Conservation (phyloP, 148 eudicot species). For the Selenicereus undatus region DNA sequence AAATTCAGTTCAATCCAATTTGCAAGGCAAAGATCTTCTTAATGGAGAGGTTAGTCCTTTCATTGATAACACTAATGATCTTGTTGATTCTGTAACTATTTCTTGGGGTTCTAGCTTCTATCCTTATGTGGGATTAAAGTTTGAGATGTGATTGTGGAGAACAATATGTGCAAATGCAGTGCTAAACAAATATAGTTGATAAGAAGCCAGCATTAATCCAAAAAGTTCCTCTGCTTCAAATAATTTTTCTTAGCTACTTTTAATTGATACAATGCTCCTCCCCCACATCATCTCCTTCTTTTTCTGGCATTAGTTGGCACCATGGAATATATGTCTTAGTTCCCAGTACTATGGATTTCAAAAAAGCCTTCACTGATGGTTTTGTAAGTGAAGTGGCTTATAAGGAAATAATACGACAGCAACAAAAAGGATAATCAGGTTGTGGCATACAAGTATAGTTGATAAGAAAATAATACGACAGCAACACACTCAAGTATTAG, state of each 20-base stretch:
- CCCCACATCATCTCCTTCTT: too few species aligned
- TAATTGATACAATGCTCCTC: too few species aligned
- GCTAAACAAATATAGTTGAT: background rate
- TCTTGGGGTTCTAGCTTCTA: constrained; percentile 6
- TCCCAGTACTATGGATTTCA: background rate
- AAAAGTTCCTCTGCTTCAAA: too few species aligned
- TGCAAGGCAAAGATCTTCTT: constrained; percentile 37
- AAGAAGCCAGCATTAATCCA: background rate
- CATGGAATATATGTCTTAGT: too few species aligned
- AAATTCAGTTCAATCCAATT: constrained; percentile 45
- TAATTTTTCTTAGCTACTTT: too few species aligned
- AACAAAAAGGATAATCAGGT: too few species aligned
- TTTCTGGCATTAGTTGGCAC: too few species aligned
- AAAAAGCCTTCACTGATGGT: background rate
- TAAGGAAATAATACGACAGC: too few species aligned
- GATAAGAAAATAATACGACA: too few species aligned
- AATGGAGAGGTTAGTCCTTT: constrained; percentile 32
- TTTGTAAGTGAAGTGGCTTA: background rate
- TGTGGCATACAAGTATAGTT: too few species aligned
- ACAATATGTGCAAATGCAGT: background rate
- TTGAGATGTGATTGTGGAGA: background rate
- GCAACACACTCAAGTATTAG: too few species aligned
- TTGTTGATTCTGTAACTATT: constrained; percentile 30
- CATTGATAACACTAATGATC: constrained; percentile 28
- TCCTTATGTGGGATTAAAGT: background rate